These are phyloP conservation scores for Trichoderma afroharzianum DNA, from an alignment of 2,329 filamentous ascomycete genomes.

Conservation along the genomic window DNA sequence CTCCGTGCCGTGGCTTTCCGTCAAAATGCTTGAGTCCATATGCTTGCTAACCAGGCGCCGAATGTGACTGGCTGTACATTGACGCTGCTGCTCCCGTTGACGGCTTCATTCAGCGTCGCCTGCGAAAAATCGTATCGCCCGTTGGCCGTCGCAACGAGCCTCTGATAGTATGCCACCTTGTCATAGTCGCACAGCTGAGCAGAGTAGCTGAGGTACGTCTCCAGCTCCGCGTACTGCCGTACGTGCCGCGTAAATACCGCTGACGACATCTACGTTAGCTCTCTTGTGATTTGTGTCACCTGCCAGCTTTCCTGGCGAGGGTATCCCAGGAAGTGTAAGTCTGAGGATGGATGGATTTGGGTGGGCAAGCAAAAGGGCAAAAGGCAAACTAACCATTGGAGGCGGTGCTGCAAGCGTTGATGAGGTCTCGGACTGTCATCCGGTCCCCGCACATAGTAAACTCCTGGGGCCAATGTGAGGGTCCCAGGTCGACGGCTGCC, in stretches of 20 bases:
- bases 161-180: conserved; percentile 53
- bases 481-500: conserved; percentile 61
- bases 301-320: not conserved
- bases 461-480: conserved; percentile 62
- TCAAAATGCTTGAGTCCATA: conserved; percentile 22
- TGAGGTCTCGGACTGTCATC: conserved; percentile 57
- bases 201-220: conserved; percentile 39
- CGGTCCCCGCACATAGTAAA: conserved; percentile 67
- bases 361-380: conserved; percentile 3
- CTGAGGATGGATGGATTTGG: not conserved
- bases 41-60: conserved; percentile 47
- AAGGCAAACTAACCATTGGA: conserved; percentile 43
- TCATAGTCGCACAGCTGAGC: conserved; percentile 46
- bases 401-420: conserved; percentile 47
- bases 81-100: conserved; percentile 36
- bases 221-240: conserved; percentile 40
- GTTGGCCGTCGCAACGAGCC: conserved; percentile 64
- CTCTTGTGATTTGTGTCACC: not conserved
- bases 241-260: conserved; percentile 38
- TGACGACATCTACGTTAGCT: conserved; percentile 23
- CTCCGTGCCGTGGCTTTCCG: not conserved
- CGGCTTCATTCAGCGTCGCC: conserved; percentile 55
- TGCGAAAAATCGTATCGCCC: conserved; percentile 63
- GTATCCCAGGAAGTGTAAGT: not conserved
- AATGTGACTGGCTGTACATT: conserved; percentile 49